Evolutionary conservation across 2,329 filamentous ascomycete genomes (phyloP).

Genomic region (Aspergillus fischeri): DNA sequence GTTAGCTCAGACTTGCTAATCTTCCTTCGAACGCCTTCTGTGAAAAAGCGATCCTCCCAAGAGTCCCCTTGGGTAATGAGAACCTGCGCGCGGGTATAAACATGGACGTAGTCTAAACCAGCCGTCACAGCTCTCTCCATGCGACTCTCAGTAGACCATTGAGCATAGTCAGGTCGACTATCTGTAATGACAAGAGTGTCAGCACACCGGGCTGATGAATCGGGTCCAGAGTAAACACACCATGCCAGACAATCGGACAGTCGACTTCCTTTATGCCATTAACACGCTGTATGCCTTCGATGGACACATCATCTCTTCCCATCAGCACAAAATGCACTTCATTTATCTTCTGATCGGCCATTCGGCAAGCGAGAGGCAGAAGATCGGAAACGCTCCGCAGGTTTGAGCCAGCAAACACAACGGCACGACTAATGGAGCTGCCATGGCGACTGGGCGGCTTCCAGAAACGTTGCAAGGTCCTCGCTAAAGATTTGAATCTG

Average conservation of each 20-base stretch:
- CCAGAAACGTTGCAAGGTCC: constrained; percentile 58
- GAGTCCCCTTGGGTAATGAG: constrained; percentile 66
- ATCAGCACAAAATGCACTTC: constrained; percentile 79
- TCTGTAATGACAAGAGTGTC: constrained; percentile 38
- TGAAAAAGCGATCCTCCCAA: constrained; percentile 66
- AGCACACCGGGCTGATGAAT: background rate
- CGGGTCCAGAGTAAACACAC: constrained; percentile 36
- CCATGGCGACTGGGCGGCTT: constrained; percentile 49
- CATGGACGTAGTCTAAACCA: constrained; percentile 67
- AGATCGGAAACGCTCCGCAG: constrained; percentile 68
- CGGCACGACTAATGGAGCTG: constrained; percentile 56
- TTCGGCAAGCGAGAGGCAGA: constrained; percentile 80
- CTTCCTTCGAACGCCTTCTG: constrained; percentile 55
- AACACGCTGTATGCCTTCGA: constrained; percentile 66
- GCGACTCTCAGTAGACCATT: constrained; percentile 65
- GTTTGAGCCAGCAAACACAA: constrained; percentile 75
- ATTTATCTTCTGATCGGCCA: constrained; percentile 66
- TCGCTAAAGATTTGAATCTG: constrained; percentile 62
- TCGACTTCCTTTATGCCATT: constrained; percentile 68
- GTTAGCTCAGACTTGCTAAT: constrained; percentile 52
- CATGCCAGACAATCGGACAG: constrained; percentile 65
- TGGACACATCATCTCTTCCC: constrained; percentile 64
- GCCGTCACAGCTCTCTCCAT: constrained; percentile 62
- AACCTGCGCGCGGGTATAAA: constrained; percentile 72
- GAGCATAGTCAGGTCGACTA: constrained; percentile 70